A percentile compares a stretch with the other conserved stretches of the same genome.
Evolutionary conservation across 1,284 basidiomycete species (phyloP).

Genomic region (Sanguinoderma infundibulare): DNA sequence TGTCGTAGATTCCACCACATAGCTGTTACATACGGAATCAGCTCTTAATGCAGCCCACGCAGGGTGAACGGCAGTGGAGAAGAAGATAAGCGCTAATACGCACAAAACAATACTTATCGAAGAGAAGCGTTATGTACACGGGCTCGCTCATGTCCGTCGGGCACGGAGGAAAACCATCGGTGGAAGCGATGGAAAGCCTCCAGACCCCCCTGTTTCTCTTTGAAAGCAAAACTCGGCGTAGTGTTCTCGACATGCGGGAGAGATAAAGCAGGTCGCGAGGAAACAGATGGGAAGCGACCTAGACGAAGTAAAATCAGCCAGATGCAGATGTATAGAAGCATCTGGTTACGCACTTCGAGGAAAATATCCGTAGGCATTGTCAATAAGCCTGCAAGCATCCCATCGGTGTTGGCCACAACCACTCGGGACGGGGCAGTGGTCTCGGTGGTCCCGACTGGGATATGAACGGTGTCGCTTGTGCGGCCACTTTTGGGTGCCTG

Average conservation of each 20-base stretch:
- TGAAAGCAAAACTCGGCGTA: constrained; percentile 22
- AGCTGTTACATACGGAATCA: background rate
- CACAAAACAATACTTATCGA: constrained; percentile 10
- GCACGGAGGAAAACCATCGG: constrained; percentile 10
- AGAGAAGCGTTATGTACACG: constrained; percentile 15
- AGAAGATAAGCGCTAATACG: background rate
- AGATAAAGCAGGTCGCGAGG: constrained; percentile 34
- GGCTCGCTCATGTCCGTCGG: constrained; percentile 18
- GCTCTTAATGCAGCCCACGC: too few relatives aligned
- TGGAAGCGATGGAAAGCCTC: constrained; percentile 12
- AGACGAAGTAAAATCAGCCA: background rate
- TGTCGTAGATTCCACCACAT: background rate
- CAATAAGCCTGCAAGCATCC: background rate
- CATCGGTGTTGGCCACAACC: too few relatives aligned
- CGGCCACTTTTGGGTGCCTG: background rate
- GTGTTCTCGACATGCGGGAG: constrained; percentile 26
- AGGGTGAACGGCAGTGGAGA: background rate
- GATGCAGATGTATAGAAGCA: background rate
- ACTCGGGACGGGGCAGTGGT: too few relatives aligned
- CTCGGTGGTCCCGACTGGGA: too few relatives aligned
- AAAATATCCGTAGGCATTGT: constrained; percentile 34
- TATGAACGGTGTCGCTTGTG: too few relatives aligned
- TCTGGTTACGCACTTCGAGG: constrained; percentile 26
- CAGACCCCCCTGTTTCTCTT: constrained; percentile 9
- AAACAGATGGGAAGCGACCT: constrained; percentile 29